Evolutionary conservation across 768 basidiomycete genomes (phyloP), one percentile per base, ranked within the genome.

Genomic region (Tephrocybe sp.): DNA sequence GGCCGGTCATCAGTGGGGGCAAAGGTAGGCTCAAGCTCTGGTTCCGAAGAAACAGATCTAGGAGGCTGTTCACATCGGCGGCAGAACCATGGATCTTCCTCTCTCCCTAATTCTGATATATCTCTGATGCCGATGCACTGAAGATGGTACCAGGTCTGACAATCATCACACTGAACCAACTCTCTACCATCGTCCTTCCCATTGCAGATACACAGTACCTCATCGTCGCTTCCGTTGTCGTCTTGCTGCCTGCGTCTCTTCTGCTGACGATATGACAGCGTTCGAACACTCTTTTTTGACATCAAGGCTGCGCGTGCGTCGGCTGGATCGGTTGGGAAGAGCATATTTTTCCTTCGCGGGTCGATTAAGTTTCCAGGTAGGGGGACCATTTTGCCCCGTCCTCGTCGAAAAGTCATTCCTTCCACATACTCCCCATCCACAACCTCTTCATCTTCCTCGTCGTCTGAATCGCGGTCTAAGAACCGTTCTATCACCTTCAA

Each of bases 71-170:
- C 61, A 58, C 90, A 83, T 50, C 72, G 69, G 44, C 71, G 64
- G 65, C 89, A 87, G 64, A 77, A 92, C 89, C 90, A 93, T 1
- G 82, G 82, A 57, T 90, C 88, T 57, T 90, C 87, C 60, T 89
- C 87, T 41, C 67, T 77, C 6, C 88, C 90, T 13, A 92, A 71
- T 44, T 89, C 83, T 9, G 75, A 66, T 27, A 81, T 75, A 56
- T 73, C 76, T 44, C 67, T 69, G 57, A 92, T 86, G 44, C 88
- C 89, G 30, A 92, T 83, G 65, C 90, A 93, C 36, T 80, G 69
- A 26, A 90, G 74, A 66, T 93, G 90, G 61, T 87, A 92, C 90
- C 90, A 93, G 13, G 74, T 83, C 61, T 80, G 73, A 64, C 90
- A 93, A 4, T 76, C 74, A 58, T 92, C 89, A 56, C 90, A 93